Percentiles rank a stretch among this genome's conserved stretches.
Evolutionary conservation across 257 asterid genomes (phyloP).

Genomic region (Solanum medicagineum): DNA sequence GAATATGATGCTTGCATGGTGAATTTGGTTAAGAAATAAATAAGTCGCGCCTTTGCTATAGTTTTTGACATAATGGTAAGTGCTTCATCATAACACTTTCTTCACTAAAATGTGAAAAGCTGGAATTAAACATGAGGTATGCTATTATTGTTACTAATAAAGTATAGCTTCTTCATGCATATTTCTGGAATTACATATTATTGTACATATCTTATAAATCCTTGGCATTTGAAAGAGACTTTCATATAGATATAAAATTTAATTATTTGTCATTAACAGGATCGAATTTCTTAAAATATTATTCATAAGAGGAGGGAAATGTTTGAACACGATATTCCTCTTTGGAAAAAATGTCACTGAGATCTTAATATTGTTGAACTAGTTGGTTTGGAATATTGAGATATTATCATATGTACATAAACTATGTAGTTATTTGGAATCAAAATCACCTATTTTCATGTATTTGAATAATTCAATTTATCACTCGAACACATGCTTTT

Average conservation of each 20-base stretch:
- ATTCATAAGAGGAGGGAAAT: not conserved
- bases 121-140: no score
- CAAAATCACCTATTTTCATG: no score
- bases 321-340: not conserved
- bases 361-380: not conserved
- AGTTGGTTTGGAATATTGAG: not conserved
- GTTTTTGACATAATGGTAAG: no score
- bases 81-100: no score
- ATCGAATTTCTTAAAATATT: not conserved
- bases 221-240: not conserved
- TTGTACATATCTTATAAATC: not conserved
- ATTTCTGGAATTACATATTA: not conserved
- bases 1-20: no score
- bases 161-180: not conserved
- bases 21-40: no score
- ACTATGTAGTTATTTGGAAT: no score
- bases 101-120: no score
- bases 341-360: not conserved
- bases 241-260: no score
- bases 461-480: not conserved
- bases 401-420: no score
- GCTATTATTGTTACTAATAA: not conserved
- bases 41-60: no score
- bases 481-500: not conserved
- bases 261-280: not conserved